Percentiles rank a stretch among this genome's conserved stretches.
Evolutionary conservation across 345 rosid species (phyloP).

Genomic region (Erysimum cheiranthoides): DNA sequence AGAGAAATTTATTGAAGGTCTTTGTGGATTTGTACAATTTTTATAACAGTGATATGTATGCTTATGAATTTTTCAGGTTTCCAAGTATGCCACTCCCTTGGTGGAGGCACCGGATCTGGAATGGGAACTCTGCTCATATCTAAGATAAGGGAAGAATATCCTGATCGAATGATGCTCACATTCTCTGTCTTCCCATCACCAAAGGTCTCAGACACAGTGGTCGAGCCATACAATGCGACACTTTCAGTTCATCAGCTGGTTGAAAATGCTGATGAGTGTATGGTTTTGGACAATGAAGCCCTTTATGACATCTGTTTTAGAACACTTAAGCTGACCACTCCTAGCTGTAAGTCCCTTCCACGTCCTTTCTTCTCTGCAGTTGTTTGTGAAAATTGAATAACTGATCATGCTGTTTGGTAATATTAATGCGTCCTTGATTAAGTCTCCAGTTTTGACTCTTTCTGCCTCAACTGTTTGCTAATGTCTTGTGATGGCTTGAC

Average conservation of each 20-base stretch:
- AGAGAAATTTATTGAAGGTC: not conserved
- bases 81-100: conserved; percentile 84
- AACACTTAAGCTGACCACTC: conserved; percentile 84
- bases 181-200: conserved; percentile 91
- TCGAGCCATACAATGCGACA: conserved; percentile 81
- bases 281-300: conserved; percentile 86
- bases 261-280: conserved; percentile 86
- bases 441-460: not conserved
- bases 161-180: conserved; percentile 88
- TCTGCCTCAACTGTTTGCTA: not conserved
- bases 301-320: conserved; percentile 86
- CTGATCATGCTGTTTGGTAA: not conserved
- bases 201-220: conserved; percentile 82
- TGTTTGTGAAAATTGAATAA: conserved; percentile 9
- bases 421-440: not conserved
- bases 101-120: conserved; percentile 86
- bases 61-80: conserved; percentile 54
- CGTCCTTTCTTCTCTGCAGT: not conserved
- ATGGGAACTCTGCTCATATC: conserved; percentile 84
- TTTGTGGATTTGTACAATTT: not conserved
- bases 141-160: conserved; percentile 77
- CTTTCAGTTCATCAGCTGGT: conserved; percentile 84
- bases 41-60: not conserved
- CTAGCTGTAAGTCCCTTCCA: conserved; percentile 65
- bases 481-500: conserved; percentile 17